Evolutionary conservation across 164 flowering plant genomes (phyloP), one percentile per base, ranked within the genome.

Genomic region (Euptelea pleiosperma): DNA sequence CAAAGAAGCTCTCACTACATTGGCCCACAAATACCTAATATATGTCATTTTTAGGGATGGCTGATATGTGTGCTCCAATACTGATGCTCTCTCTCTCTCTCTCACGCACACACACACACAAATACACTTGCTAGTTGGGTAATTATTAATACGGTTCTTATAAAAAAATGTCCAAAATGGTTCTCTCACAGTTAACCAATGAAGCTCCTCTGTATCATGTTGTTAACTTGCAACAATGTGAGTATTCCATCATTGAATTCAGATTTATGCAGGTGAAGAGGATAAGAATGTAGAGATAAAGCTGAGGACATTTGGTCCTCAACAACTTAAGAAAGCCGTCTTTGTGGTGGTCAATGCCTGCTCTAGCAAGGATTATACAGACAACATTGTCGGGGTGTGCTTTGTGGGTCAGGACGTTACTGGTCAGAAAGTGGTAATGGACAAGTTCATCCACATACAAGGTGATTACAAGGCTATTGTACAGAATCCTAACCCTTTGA

Each of bases 341-440:
- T 90, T 70, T 68, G 79, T 93, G 42, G 88, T 93, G 46, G 95
- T 90, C 41, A 93, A 93, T 74, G 96, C 99, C 63, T 93, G 99
- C 74, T 86, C 82, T 52, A 93, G 96, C 78, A 88, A 71, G 73
- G 97, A 88, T 64, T 85, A 79, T 63, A 75, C 74, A 22, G 74
- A 80, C 55, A 83, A 85, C 50, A 85, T 93, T 29, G 89, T 93
- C 52, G 99, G 99, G 33, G 95, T 81, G 12, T 86, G 97, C 78
- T 93, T 93, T 59, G 89, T 93, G n/a, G 99, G 95, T 70, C 99
- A 93, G 68, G 99, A 93, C 74, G 78, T 93, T 40, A 93, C 99
- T 46, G 82, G 82, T 28, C 96, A 93, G 61, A 93, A 93, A 67
- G 62, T 86, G 61, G 86, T 90, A 10, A 88, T 93, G 96, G 97